A percentile compares a stretch with the other conserved stretches of the same genome.
These are phyloP conservation scores for Trametes sp. DNA, from an alignment of 1,284 basidiomycete species.

Conservation along the genomic window DNA sequence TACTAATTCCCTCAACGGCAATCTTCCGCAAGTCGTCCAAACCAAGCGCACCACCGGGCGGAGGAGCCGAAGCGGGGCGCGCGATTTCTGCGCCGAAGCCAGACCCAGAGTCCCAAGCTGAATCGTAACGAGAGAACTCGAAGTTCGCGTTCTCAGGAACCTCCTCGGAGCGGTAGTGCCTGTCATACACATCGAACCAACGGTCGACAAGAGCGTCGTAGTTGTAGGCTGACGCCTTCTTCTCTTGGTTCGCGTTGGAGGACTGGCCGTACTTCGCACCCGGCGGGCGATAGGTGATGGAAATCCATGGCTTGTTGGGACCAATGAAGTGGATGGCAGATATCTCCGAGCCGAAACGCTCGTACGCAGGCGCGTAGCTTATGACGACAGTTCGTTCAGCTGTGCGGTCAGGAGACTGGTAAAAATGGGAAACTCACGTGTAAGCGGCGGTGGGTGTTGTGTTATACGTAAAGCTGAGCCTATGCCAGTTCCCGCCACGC, in stretches of 20 bases:
- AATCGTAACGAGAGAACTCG: slow-evolving; percentile 71
- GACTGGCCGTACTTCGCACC: slow-evolving; percentile 44
- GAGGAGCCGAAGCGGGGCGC: slow-evolving; percentile 27
- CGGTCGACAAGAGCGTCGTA: slow-evolving; percentile 84
- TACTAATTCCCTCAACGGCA: slow-evolving; percentile 64
- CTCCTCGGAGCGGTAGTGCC: slow-evolving; percentile 72
- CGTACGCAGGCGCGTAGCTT: slow-evolving; percentile 95
- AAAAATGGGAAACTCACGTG: slow-evolving; percentile 67
- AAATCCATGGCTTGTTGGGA: slow-evolving; percentile 91
- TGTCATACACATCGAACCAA: slow-evolving; percentile 93
- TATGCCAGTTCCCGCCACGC: slow-evolving; percentile 87
- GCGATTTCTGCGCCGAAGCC: slow-evolving; percentile 40
- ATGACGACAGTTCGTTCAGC: slow-evolving; percentile 10
- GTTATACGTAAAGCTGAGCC: slow-evolving; percentile 96
- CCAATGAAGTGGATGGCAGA: slow-evolving; percentile 96
- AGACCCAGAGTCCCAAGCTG: slow-evolving; percentile 72
- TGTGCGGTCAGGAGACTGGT: slow-evolving; percentile 28
- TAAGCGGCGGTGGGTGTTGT: slow-evolving; percentile 98
- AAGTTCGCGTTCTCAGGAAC: slow-evolving; percentile 58
- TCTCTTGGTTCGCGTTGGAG: slow-evolving; percentile 33
- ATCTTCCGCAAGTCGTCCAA: slow-evolving; percentile 76
- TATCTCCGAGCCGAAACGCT: slow-evolving; percentile 89
- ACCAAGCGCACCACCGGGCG: slow-evolving; percentile 51
- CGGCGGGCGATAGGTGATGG: slow-evolving; percentile 71
- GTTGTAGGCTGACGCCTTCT: slow-evolving; percentile 61